Conservation (phyloP, 2,329 filamentous ascomycete genomes). For the Epichloe baconii region DNA sequence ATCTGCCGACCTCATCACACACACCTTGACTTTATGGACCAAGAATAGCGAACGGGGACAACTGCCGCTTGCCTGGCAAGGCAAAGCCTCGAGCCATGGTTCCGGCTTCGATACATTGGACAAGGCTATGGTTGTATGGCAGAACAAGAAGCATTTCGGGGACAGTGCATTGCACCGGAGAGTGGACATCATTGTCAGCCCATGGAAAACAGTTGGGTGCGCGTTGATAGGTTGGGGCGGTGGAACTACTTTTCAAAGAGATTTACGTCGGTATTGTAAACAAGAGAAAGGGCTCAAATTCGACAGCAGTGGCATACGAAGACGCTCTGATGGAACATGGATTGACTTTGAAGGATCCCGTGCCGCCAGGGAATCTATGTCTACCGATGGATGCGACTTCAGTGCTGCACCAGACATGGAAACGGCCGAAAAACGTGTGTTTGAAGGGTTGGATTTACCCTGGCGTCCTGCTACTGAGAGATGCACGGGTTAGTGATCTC, state of each 20-base stretch:
- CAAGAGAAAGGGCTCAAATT: conserved; percentile 65
- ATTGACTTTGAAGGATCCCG: conserved; percentile 48
- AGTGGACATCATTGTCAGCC: conserved; percentile 83
- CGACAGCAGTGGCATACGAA: conserved; percentile 75
- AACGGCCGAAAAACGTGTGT: conserved; percentile 68
- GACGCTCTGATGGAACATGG: conserved; percentile 48
- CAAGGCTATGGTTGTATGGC: conserved; percentile 89
- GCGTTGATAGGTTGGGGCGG: conserved; percentile 82
- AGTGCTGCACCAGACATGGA: conserved; percentile 47
- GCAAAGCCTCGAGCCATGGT: conserved; percentile 21
- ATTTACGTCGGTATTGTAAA: conserved; percentile 70
- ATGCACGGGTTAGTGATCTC: conserved; percentile 42
- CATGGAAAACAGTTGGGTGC: conserved; percentile 81
- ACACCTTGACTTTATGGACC: conserved; percentile 60
- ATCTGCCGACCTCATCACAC: conserved; percentile 57
- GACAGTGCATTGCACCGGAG: conserved; percentile 49
- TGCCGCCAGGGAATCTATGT: not conserved
- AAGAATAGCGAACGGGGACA: conserved; percentile 64
- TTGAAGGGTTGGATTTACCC: conserved; percentile 59
- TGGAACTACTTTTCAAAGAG: conserved; percentile 79
- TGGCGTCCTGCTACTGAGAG: conserved; percentile 55
- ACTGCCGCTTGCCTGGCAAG: conserved; percentile 39
- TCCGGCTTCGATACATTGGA: conserved; percentile 77
- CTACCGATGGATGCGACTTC: conserved; percentile 18
- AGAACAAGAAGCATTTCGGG: conserved; percentile 22